A percentile compares a stretch with the other conserved stretches of the same genome.
Conservation (phyloP, 805 yeast species). For the Candida silvicultrix region DNA sequence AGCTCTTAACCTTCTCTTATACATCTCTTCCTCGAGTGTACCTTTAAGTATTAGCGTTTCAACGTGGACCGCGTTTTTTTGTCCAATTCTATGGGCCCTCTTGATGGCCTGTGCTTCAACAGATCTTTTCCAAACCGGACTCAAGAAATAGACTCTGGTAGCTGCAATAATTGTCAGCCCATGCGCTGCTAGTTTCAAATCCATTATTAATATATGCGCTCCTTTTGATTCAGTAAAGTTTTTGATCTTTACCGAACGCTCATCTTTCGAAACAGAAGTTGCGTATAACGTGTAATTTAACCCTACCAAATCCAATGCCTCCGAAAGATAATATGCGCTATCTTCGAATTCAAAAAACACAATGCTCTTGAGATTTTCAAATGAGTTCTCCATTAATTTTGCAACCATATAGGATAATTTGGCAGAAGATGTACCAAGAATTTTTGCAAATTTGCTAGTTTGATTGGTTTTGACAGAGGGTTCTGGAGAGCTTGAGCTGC, state of each 20-base stretch:
- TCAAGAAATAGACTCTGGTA: slow-evolving; percentile 62
- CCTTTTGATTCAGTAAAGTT: slow-evolving; percentile 39
- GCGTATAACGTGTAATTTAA: slow-evolving; percentile 59
- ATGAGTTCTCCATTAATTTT: slow-evolving; percentile 46
- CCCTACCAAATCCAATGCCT: slow-evolving; percentile 56
- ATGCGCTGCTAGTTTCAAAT: slow-evolving; percentile 59
- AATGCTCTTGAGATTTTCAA: slow-evolving; percentile 41
- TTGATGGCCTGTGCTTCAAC: slow-evolving; percentile 73
- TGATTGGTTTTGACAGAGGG: background rate
- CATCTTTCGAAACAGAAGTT: slow-evolving; percentile 43
- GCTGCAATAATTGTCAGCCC: slow-evolving; percentile 66
- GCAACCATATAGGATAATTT: slow-evolving; percentile 57
- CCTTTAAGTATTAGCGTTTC: slow-evolving; percentile 58
- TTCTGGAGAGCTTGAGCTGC: slow-evolving; percentile 5
- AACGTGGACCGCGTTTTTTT: slow-evolving; percentile 54
- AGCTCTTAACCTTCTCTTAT: slow-evolving; percentile 29
- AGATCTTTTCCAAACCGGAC: slow-evolving; percentile 65
- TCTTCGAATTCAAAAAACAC: slow-evolving; percentile 70
- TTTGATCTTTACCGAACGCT: slow-evolving; percentile 46
- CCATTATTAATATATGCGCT: slow-evolving; percentile 59
- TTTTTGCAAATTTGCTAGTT: slow-evolving; percentile 20
- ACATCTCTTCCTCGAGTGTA: slow-evolving; percentile 67
- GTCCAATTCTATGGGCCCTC: slow-evolving; percentile 75
- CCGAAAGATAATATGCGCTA: slow-evolving; percentile 61
- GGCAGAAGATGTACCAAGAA: slow-evolving; percentile 59